Conservation (phyloP, 371 early-diverging fungal genomes). For the Lichtheimia ramosa region DNA sequence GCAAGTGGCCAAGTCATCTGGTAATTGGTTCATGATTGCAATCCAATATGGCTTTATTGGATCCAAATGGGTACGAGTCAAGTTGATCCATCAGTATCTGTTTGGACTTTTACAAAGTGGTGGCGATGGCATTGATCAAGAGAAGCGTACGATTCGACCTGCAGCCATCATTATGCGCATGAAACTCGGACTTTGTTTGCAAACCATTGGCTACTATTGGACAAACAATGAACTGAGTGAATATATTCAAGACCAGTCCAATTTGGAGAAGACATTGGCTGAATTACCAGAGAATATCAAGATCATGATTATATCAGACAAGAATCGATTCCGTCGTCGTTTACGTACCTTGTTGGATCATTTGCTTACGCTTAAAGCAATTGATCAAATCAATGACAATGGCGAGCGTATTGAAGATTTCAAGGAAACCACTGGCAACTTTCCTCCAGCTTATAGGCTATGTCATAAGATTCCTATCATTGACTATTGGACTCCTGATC, state of each 20-base stretch:
- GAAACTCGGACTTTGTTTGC: conserved; percentile 16
- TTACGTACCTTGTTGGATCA: conserved; percentile 9
- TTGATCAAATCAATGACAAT: background rate
- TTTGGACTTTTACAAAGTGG: conserved; percentile 14
- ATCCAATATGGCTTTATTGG: conserved; percentile 46
- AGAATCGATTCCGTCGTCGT: conserved; percentile 19
- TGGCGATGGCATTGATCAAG: conserved; percentile 15
- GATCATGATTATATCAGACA: conserved; percentile 1
- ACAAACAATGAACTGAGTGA: conserved; percentile 5
- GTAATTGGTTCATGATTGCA: conserved; percentile 34
- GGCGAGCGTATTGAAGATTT: background rate
- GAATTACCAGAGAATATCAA: conserved; percentile 18
- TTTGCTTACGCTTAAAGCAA: conserved; percentile 4
- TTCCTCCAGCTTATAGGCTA: conserved; percentile 8
- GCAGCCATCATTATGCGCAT: conserved; percentile 13
- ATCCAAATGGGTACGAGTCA: conserved; percentile 40
- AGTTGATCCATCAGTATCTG: conserved; percentile 43
- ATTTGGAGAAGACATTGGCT: background rate
- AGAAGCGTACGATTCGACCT: conserved; percentile 9
- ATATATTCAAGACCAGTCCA: conserved; percentile 10
- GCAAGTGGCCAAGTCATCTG: background rate
- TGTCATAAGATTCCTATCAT: conserved; percentile 3
- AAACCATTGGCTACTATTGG: conserved; percentile 22
- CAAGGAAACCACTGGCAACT: background rate
- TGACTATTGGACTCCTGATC: conserved; percentile 5